A percentile compares a stretch with the other conserved stretches of the same genome.
These are phyloP conservation scores for Quercus rubra DNA, from an alignment of 306 rosid genomes.

Conservation along the genomic window DNA sequence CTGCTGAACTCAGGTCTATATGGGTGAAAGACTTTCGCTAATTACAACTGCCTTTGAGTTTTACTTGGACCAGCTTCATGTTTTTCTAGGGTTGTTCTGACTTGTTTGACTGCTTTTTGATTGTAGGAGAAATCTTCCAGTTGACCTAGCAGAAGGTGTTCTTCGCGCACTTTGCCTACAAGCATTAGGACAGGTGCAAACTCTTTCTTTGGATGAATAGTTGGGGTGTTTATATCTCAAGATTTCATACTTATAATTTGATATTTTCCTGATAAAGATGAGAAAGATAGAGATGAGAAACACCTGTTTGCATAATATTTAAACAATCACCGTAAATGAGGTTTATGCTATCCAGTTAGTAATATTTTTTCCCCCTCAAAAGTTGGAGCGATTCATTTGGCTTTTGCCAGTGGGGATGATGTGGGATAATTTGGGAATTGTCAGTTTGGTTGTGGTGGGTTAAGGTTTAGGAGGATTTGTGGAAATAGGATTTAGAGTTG, in stretches of 20 bases:
- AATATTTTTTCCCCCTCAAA: not conserved
- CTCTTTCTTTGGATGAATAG: conserved; percentile 8
- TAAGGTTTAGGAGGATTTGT: no score
- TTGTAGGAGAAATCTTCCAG: conserved; percentile 88
- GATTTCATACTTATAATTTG: conserved; percentile 9
- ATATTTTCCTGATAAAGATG: not conserved
- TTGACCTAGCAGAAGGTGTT: conserved; percentile 90
- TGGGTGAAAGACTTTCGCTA: conserved; percentile 13
- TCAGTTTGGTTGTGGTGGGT: no score
- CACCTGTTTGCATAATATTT: not conserved
- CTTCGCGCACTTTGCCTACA: conserved; percentile 92
- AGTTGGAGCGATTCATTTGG: not conserved
- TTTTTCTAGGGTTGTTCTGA: conserved; percentile 14
- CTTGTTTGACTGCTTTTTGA: conserved; percentile 22
- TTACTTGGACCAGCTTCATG: conserved; percentile 6
- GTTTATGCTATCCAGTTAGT: not conserved
- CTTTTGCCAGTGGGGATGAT: not conserved
- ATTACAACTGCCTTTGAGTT: not conserved
- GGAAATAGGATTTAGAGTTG: no score
- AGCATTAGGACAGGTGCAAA: conserved; percentile 85
- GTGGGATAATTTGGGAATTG: not conserved
- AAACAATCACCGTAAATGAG: not conserved
- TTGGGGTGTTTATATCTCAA: not conserved
- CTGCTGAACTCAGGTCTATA: conserved; percentile 75
- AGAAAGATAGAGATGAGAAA: not conserved